Evolutionary conservation across 2,329 filamentous ascomycete genomes (phyloP).

Genomic region (Periconia sp.): DNA sequence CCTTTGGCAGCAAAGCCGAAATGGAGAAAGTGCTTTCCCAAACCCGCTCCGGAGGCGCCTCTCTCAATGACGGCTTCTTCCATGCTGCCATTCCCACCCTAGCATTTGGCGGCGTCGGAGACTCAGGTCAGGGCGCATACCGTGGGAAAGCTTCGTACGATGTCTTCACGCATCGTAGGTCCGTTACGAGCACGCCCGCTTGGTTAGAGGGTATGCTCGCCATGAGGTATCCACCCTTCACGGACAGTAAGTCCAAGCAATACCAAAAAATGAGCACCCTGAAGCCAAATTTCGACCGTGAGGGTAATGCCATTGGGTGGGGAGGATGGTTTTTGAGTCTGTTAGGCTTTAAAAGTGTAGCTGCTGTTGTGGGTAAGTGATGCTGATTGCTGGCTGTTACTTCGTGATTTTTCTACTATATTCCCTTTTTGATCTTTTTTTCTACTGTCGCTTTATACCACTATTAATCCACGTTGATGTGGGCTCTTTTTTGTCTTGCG

Average conservation of each 20-base stretch:
- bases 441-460: too few species aligned
- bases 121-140: slow-evolving; percentile 75
- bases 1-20: slow-evolving; percentile 81
- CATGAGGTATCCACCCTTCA: slow-evolving; percentile 67
- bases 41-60: slow-evolving; percentile 55
- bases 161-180: slow-evolving; percentile 64
- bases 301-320: slow-evolving; percentile 47
- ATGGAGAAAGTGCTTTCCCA: slow-evolving; percentile 62
- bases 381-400: neutral
- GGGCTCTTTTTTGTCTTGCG: too few species aligned
- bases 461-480: too few species aligned
- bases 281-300: slow-evolving; percentile 63
- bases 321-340: slow-evolving; percentile 34
- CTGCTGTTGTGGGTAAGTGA: slow-evolving; percentile 37
- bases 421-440: too few species aligned
- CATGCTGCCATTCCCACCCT: slow-evolving; percentile 71
- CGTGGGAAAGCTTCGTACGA: slow-evolving; percentile 75
- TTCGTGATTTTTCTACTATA: neutral
- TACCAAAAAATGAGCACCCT: slow-evolving; percentile 53
- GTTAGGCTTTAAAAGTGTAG: slow-evolving; percentile 33
- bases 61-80: slow-evolving; percentile 63
- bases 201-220: slow-evolving; percentile 70
- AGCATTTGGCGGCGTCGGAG: slow-evolving; percentile 81
- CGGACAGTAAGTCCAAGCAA: slow-evolving; percentile 55
- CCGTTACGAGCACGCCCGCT: slow-evolving; percentile 62